Percentiles rank a stretch among this genome's conserved stretches.
phyloP scores from a whole-genome alignment of 352 stramenopile species.

The Peronospora destructor region DNA sequence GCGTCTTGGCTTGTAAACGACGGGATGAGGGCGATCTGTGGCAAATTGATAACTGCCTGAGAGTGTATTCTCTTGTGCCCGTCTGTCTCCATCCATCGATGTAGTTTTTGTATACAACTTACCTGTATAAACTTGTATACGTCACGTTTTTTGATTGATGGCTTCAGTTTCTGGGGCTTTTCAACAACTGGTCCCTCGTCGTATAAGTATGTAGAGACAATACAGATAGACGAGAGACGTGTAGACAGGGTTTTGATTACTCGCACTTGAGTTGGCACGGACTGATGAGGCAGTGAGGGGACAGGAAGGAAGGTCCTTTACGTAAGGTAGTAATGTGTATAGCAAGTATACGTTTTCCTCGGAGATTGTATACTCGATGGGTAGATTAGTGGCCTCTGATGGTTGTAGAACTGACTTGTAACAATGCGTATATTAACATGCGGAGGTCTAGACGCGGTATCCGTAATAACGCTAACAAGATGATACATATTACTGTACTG shows the following conservation, averaged over 20 bases:
- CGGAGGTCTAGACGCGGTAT: too few species aligned
- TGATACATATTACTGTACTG: too few species aligned
- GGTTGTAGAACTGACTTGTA: not conserved
- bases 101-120: not conserved
- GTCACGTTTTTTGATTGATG: slow-evolving; percentile 13
- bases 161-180: slow-evolving; percentile 14
- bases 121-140: slow-evolving; percentile 4
- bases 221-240: not conserved
- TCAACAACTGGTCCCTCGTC: not conserved
- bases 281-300: slow-evolving; percentile 9
- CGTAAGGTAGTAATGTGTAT: slow-evolving; percentile 16
- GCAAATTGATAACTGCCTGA: slow-evolving; percentile 3
- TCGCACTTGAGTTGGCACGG: slow-evolving; percentile 6
- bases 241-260: not conserved
- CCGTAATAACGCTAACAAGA: too few species aligned
- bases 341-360: slow-evolving; percentile 14
- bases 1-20: not conserved
- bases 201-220: not conserved
- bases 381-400: slow-evolving; percentile 3
- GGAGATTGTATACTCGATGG: slow-evolving; percentile 10
- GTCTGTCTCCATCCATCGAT: slow-evolving; percentile 23
- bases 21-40: not conserved
- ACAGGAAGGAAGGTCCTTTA: slow-evolving; percentile 12
- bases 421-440: not conserved
- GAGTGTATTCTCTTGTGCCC: not conserved